phyloP scores from a whole-genome alignment of 176 grass and related monocot genomes.

The Panicum miliaceum region DNA sequence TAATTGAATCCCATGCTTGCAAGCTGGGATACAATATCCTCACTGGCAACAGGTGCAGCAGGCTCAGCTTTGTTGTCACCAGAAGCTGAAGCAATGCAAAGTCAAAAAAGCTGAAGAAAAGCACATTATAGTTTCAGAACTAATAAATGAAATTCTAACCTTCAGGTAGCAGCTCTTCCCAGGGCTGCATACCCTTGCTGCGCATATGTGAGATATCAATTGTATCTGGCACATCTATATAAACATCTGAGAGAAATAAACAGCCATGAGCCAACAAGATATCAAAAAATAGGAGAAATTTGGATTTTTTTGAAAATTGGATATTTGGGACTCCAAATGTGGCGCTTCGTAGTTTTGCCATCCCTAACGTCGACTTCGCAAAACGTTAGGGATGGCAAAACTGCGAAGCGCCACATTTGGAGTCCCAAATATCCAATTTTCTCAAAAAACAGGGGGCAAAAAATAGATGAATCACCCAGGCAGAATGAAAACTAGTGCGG shows the following conservation, averaged over 20 bases:
- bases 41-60: constrained; percentile 58
- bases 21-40: constrained; percentile 92
- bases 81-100: constrained; percentile 52
- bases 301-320: too few relatives aligned
- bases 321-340: too few relatives aligned
- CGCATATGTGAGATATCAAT: constrained; percentile 95
- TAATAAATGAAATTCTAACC: constrained; percentile 44
- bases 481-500: neutral
- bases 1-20: constrained; percentile 96
- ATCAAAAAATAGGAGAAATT: too few relatives aligned
- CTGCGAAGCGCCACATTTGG: too few relatives aligned
- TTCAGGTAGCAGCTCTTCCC: constrained; percentile 94
- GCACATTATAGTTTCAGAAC: neutral
- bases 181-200: constrained; percentile 88
- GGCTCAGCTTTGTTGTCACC: constrained; percentile 50
- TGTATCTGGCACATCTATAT: constrained; percentile 90
- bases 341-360: too few relatives aligned
- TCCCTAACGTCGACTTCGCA: too few relatives aligned
- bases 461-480: neutral
- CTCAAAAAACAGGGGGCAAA: neutral
- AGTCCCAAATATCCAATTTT: too few relatives aligned
- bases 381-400: too few relatives aligned
- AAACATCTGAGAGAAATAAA: constrained; percentile 75
- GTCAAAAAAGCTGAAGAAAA: constrained; percentile 20
- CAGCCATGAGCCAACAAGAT: neutral